Evolutionary conservation across 1,284 basidiomycete species (phyloP).

Genomic region (Papiliotrema fonsecae): DNA sequence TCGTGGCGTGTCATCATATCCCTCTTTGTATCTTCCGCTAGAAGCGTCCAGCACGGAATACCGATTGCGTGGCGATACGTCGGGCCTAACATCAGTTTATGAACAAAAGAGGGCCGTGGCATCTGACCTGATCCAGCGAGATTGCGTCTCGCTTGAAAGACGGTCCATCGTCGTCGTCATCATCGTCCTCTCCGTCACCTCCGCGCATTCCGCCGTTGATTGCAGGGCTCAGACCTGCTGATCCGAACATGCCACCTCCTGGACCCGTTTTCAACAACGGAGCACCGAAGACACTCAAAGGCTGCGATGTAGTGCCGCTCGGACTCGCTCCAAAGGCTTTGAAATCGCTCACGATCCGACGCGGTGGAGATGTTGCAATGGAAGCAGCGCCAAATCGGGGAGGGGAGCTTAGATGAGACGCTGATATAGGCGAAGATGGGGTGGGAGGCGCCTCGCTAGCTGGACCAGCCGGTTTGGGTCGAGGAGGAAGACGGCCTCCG

Average conservation of each 20-base stretch:
- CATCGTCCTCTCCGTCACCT: constrained; percentile 58
- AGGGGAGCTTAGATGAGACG: constrained; percentile 26
- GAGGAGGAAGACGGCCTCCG: constrained; percentile 54
- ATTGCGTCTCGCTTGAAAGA: constrained; percentile 76
- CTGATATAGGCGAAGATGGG: constrained; percentile 30
- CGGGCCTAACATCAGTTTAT: constrained; percentile 37
- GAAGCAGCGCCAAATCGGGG: constrained; percentile 43
- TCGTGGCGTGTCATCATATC: too few relatives aligned
- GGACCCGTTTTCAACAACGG: constrained; percentile 41
- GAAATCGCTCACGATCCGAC: constrained; percentile 82
- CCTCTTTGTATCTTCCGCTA: too few relatives aligned
- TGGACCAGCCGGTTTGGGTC: constrained; percentile 41
- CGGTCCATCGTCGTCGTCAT: constrained; percentile 37
- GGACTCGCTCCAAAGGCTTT: constrained; percentile 65
- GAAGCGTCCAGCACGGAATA: constrained; percentile 47
- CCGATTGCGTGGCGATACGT: constrained; percentile 51
- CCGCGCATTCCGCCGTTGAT: constrained; percentile 41
- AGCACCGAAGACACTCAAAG: constrained; percentile 48
- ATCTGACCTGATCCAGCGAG: constrained; percentile 74
- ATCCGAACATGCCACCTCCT: constrained; percentile 48
- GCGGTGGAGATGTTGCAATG: constrained; percentile 54
- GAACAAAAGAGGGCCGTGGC: neutral
- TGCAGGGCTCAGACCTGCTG: constrained; percentile 29
- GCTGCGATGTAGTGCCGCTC: neutral
- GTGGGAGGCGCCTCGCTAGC: constrained; percentile 33